Percentiles rank a stretch among this genome's conserved stretches.
phyloP scores from a whole-genome alignment of 208 protist species.

The Trypanosoma boissoni region DNA sequence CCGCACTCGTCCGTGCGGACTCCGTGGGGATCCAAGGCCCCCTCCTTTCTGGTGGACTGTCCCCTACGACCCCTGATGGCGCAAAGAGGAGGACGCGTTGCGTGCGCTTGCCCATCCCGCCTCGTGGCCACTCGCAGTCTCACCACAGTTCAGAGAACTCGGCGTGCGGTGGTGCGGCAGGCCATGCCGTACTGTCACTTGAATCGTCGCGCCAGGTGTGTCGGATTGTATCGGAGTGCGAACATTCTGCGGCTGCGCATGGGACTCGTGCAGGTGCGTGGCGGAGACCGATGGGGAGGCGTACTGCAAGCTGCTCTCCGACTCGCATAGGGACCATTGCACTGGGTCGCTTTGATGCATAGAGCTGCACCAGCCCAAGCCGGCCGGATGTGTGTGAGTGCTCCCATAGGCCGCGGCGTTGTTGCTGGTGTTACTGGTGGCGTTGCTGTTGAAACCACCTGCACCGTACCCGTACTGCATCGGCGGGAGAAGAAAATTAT shows the following conservation, averaged over 20 bases:
- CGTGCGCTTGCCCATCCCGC: constrained; percentile 1
- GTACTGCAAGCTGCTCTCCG: not conserved
- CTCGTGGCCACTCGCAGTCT: constrained; percentile 8
- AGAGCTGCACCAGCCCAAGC: no score
- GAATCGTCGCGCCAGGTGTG: not conserved
- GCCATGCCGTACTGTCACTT: constrained; percentile 15
- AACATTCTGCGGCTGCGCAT: not conserved
- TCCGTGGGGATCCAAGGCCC: no score
- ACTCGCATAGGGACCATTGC: not conserved
- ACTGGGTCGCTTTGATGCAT: not conserved
- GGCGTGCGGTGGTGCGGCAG: constrained; percentile 8
- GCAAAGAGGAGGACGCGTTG: no score
- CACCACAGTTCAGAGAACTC: constrained; percentile 14
- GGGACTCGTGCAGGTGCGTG: not conserved
- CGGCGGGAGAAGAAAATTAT: no score
- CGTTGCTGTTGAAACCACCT: no score
- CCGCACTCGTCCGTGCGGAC: no score
- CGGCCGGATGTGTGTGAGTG: no score
- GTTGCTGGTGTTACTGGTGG: no score
- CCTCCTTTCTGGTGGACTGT: no score
- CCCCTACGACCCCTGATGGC: no score
- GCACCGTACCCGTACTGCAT: no score
- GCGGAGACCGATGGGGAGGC: not conserved
- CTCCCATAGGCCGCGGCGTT: no score
- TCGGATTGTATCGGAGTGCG: not conserved